Base-by-base conservation (phyloP, 2,329 filamentous ascomycete genomes). In the Aspergillus tanneri region DNA sequence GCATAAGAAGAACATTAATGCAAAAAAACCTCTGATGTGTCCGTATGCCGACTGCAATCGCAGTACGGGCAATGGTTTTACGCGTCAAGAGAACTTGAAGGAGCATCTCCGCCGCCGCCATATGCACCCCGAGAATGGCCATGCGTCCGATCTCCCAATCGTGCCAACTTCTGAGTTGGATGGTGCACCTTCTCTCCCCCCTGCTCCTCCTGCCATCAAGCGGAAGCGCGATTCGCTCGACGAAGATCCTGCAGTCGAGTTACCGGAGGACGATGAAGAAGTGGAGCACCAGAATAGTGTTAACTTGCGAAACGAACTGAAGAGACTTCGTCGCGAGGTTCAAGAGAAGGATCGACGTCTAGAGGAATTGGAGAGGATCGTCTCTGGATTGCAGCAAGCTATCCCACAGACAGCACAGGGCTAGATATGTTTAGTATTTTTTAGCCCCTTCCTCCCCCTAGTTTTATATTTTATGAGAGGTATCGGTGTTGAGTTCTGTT, bases 61-160 rank as follows among this genome's bases (percentile, higher is more conserved):
- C 28, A 88, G 90, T 63, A 85, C 83, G 0, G 91, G 90, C 53
- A 88, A 90, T 62, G 90, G 90, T 18, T 97, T 97, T 68, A 95
- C 91, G 7, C 84, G 92, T 41, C 88, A 91, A 63, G 92, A 97
- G 72, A 97, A 97, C 61, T 77, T 96, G 3, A 90, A 92, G 65
- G 92, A 97, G 71, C 92, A 97, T 70, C 76, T 96, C 14, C 87
- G 92, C 16, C 85, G 92, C 21, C 88, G 95, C n/a, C 92, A 97
- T 66, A 86, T 80, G 34, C 77, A 78, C 47, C 63, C 55, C 2
- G 69, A 70, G 24, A 68, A 66, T 32, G 64, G 61, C 2, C 52
- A 61, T 14, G 55, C 62, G 8, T 57, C 62, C 10, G 63, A 63
- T 10, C 47, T 63, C 6, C 51, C 72, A 4, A 71, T 56, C 37